Conservation (phyloP, 164 flowering plant genomes). For the Aristolochia fimbriata region DNA sequence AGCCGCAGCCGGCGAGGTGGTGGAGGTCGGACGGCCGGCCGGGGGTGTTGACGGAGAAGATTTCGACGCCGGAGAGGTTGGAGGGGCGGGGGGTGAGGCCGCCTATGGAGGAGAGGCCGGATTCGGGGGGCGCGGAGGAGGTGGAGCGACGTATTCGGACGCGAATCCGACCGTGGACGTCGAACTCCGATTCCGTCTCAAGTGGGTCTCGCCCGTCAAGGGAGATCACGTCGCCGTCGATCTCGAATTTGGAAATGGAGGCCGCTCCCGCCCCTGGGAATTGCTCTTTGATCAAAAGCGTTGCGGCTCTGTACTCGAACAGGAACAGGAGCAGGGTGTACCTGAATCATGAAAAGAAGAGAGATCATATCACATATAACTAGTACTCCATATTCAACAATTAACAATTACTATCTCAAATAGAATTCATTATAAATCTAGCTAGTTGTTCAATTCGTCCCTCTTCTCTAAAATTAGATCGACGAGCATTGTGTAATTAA, state of each 20-base stretch:
- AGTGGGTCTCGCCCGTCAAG: conserved; percentile 49
- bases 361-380: too few species aligned
- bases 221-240: conserved; percentile 49
- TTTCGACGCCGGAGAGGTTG: conserved; percentile 47
- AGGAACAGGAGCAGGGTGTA: conserved; percentile 45
- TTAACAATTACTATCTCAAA: too few species aligned
- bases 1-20: conserved; percentile 26
- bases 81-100: conserved; percentile 48
- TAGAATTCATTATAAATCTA: too few species aligned
- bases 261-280: conserved; percentile 40
- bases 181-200: conserved; percentile 39
- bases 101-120: conserved; percentile 27
- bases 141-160: conserved; percentile 51
- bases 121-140: conserved; percentile 35
- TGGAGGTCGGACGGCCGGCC: conserved; percentile 10
- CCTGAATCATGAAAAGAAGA: too few species aligned
- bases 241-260: conserved; percentile 35
- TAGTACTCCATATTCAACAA: too few species aligned
- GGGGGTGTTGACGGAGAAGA: conserved; percentile 45
- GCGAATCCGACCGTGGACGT: conserved; percentile 34
- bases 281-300: conserved; percentile 24
- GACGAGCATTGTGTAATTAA: too few species aligned
- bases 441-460: too few species aligned
- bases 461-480: too few species aligned
- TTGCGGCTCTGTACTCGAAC: conserved; percentile 47